Conservation (phyloP, 345 rosid species). For the Heritiera fomes region DNA sequence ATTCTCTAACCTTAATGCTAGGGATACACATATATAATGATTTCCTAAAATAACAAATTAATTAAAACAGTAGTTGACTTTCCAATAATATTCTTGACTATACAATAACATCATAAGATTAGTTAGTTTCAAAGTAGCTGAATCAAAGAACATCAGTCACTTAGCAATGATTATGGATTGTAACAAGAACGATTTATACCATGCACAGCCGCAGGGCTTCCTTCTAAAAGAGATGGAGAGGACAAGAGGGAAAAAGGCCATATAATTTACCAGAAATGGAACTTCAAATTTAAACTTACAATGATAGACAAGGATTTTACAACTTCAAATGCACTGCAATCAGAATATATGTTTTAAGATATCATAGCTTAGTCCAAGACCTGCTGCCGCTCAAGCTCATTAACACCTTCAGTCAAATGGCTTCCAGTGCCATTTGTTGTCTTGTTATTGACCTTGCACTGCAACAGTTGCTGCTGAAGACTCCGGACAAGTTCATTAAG, state of each 20-base stretch:
- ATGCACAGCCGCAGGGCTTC: background rate
- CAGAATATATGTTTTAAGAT: constrained; percentile 13
- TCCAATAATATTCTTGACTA: too few relatives aligned
- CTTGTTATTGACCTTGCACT: constrained; percentile 49
- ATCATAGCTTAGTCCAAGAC: constrained; percentile 45
- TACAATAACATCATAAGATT: constrained; percentile 3
- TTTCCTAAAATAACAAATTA: too few relatives aligned
- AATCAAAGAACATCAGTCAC: constrained; percentile 1
- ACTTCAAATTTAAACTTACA: constrained; percentile 1
- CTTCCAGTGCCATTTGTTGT: constrained; percentile 41
- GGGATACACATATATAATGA: too few relatives aligned
- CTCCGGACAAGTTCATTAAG: constrained; percentile 69
- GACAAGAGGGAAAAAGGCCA: background rate
- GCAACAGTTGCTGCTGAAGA: constrained; percentile 59
- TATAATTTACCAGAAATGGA: constrained; percentile 8
- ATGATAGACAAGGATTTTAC: constrained; percentile 21
- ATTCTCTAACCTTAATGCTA: too few relatives aligned
- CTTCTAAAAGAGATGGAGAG: background rate
- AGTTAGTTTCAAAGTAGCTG: background rate
- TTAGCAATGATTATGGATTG: background rate
- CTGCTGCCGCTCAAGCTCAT: constrained; percentile 58
- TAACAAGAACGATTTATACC: background rate
- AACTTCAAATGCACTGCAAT: constrained; percentile 23
- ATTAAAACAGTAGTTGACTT: too few relatives aligned
- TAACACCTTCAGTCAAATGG: constrained; percentile 44